phyloP scores from a whole-genome alignment of 1,139 yeast genomes.

The Yamadazyma atmosphaerica region DNA sequence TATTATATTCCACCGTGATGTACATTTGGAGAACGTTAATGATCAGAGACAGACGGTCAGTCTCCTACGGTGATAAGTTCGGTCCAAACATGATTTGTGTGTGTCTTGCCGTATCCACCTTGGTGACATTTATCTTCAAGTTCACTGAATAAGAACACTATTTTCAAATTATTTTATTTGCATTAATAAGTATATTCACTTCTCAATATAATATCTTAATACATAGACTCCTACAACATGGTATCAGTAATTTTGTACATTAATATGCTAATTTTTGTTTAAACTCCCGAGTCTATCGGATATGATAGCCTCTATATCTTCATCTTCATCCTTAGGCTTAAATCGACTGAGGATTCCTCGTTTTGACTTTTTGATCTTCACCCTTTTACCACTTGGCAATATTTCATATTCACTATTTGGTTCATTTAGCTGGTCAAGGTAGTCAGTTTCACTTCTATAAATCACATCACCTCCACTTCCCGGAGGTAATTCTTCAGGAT shows the following conservation, averaged over 20 bases:
- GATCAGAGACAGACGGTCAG: slow-evolving; percentile 80
- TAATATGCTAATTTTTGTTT: slow-evolving; percentile 1
- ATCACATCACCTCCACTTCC: slow-evolving; percentile 46
- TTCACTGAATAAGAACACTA: slow-evolving; percentile 31
- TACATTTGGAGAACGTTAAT: slow-evolving; percentile 82
- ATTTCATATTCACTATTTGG: slow-evolving; percentile 44
- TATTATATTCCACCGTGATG: slow-evolving; percentile 69
- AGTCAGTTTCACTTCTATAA: slow-evolving; percentile 23
- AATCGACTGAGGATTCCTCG: slow-evolving; percentile 24
- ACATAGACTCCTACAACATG: no score
- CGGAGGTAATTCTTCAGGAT: slow-evolving; percentile 49
- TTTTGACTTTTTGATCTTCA: slow-evolving; percentile 36
- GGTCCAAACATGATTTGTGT: slow-evolving; percentile 87
- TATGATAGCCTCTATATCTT: slow-evolving; percentile 61
- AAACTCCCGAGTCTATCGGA: slow-evolving; percentile 37
- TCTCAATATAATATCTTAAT: no score
- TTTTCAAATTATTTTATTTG: not conserved
- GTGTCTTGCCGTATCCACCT: slow-evolving; percentile 70
- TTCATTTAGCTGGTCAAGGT: slow-evolving; percentile 6
- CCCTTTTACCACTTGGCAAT: slow-evolving; percentile 69
- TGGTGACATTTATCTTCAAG: slow-evolving; percentile 67
- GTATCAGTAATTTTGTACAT: no score
- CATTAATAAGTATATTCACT: slow-evolving; percentile 1
- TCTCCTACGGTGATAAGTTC: slow-evolving; percentile 79
- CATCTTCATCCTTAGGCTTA: slow-evolving; percentile 33